phyloP scores from a whole-genome alignment of 225 moss, liverwort and hornwort genomes.

The Thuidium tamariscinum region DNA sequence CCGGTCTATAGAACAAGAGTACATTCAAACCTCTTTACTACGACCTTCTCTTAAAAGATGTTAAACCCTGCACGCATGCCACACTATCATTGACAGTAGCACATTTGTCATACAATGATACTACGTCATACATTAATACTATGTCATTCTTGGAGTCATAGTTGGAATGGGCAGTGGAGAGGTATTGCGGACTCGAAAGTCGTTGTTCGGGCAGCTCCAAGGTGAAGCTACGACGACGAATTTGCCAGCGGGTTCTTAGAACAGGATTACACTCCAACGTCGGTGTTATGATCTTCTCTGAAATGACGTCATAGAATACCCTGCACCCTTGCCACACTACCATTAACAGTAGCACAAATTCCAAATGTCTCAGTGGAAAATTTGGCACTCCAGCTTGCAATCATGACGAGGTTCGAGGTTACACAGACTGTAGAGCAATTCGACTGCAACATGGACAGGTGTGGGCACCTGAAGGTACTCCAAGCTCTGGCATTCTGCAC shows the following conservation, averaged over 20 bases:
- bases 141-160: not conserved
- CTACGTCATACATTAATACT: not conserved
- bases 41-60: not conserved
- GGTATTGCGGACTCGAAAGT: not conserved
- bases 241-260: not conserved
- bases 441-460: not conserved
- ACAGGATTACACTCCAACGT: not conserved
- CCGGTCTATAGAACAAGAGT: not conserved
- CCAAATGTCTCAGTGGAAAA: not conserved
- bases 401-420: not conserved
- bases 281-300: not conserved
- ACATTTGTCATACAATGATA: not conserved
- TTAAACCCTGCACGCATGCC: not conserved
- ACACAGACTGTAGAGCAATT: not conserved
- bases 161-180: not conserved
- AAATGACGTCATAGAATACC: not conserved
- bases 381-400: not conserved
- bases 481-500: slow-evolving; percentile 9
- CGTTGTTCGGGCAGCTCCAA: not conserved
- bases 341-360: not conserved
- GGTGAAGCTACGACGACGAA: not conserved
- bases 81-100: not conserved
- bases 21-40: not conserved
- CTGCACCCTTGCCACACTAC: not conserved
- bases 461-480: not conserved